Percentiles rank a stretch among this genome's conserved stretches.
Conservation (phyloP, 2,329 filamentous ascomycete genomes). For the Cytospora paraplurivora region DNA sequence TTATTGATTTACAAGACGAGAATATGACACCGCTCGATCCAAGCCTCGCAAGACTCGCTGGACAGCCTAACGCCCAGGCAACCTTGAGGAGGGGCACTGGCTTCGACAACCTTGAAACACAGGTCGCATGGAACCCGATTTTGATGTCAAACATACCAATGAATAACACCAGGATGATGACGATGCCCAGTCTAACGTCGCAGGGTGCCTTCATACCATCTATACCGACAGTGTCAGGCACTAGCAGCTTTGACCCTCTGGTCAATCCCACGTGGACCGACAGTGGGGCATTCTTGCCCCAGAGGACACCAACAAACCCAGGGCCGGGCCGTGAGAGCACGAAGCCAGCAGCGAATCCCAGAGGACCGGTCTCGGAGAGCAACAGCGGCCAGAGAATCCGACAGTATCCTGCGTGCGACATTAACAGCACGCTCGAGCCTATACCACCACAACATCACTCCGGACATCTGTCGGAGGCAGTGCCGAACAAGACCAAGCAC, state of each 20-base stretch:
- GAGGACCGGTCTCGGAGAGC: neutral
- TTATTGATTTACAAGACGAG: neutral
- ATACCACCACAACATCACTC: neutral
- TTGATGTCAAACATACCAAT: neutral
- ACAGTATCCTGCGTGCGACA: neutral
- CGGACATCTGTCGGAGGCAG: neutral
- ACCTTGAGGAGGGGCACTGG: neutral
- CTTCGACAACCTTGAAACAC: neutral
- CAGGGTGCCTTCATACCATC: neutral
- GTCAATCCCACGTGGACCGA: constrained; percentile 3
- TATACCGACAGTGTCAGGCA: neutral
- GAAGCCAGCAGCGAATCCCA: neutral
- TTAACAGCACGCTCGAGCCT: neutral
- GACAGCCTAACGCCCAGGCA: neutral
- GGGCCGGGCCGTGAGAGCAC: neutral
- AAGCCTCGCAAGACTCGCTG: neutral
- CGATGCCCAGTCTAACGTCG: neutral
- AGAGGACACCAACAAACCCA: neutral
- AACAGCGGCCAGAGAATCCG: no score
- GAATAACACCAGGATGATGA: neutral
- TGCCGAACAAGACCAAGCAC: neutral
- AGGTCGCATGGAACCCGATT: neutral
- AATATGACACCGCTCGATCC: constrained; percentile 2
- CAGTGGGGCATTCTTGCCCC: neutral
- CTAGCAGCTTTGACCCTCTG: constrained; percentile 14